These are phyloP conservation scores for Myxozyma geophila DNA, from an alignment of 805 yeast genomes.

Conservation along the genomic window DNA sequence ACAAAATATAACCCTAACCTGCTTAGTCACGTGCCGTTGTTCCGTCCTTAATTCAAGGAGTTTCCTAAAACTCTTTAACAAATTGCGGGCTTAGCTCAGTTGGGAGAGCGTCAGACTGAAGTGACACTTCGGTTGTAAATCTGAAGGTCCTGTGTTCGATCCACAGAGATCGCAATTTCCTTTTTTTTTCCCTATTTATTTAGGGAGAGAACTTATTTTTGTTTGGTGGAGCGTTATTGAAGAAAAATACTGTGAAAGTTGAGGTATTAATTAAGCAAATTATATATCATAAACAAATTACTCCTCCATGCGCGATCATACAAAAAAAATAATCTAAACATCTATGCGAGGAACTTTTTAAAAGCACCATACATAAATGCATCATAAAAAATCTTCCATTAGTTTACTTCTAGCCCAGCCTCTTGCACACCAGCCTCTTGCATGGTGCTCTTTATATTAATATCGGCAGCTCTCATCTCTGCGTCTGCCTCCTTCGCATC, in stretches of 20 bases:
- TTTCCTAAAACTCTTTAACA: too few species aligned
- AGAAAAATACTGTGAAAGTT: neutral
- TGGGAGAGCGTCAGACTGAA: conserved; percentile 58
- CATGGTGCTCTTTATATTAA: neutral
- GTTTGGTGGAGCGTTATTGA: neutral
- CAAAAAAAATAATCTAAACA: too few species aligned
- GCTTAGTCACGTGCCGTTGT: too few species aligned
- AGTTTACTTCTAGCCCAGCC: neutral
- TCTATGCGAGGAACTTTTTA: too few species aligned
- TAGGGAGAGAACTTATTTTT: neutral
- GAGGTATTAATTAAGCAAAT: too few species aligned
- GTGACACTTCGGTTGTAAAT: conserved; percentile 45
- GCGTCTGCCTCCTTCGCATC: neutral
- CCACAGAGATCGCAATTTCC: conserved; percentile 60
- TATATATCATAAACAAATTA: too few species aligned
- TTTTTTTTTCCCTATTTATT: conserved; percentile 19
- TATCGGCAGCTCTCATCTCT: neutral
- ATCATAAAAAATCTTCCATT: neutral
- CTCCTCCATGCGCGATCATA: too few species aligned
- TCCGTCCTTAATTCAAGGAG: too few species aligned
- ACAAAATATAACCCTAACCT: too few species aligned
- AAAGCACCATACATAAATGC: too few species aligned
- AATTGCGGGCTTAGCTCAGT: conserved; percentile 53
- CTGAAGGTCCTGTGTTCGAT: conserved; percentile 91
- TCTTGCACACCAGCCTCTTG: neutral